A percentile compares a stretch with the other conserved stretches of the same genome.
These are phyloP conservation scores for Colletotrichum coccodes DNA, from an alignment of 2,329 filamentous ascomycete genomes.

Conservation along the genomic window DNA sequence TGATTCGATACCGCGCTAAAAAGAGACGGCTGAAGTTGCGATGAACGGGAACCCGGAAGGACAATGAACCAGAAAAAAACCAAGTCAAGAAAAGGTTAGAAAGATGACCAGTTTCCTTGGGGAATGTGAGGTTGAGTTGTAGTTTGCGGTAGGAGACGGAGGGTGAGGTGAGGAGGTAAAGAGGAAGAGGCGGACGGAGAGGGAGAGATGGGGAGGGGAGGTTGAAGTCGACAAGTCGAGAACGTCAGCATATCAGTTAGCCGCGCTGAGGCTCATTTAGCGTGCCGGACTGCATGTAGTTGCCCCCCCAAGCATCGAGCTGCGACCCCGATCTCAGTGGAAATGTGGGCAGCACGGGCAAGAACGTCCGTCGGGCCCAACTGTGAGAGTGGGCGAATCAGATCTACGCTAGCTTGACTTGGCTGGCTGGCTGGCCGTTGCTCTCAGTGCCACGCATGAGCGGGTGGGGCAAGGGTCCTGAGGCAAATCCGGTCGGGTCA, in stretches of 20 bases:
- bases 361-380: neutral
- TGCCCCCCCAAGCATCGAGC: neutral
- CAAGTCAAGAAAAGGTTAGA: neutral
- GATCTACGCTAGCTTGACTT: conserved; percentile 6
- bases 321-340: neutral
- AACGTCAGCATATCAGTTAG: conserved; percentile 28
- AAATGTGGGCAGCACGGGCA: neutral
- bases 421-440: neutral
- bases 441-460: neutral
- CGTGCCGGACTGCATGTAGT: conserved; percentile 1
- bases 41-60: neutral
- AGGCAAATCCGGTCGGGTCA: neutral
- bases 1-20: neutral
- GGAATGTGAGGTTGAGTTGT: neutral
- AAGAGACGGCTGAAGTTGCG: neutral
- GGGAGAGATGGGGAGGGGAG: neutral
- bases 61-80: neutral
- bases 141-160: neutral
- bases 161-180: neutral
- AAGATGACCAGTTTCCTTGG: neutral
- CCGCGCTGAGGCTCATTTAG: conserved; percentile 27
- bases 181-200: neutral
- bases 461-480: neutral
- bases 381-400: conserved; percentile 1
- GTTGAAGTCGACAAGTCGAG: conserved; percentile 15